Conservation (phyloP, 2,329 filamentous ascomycete species). For the Neofusicoccum sp. region DNA sequence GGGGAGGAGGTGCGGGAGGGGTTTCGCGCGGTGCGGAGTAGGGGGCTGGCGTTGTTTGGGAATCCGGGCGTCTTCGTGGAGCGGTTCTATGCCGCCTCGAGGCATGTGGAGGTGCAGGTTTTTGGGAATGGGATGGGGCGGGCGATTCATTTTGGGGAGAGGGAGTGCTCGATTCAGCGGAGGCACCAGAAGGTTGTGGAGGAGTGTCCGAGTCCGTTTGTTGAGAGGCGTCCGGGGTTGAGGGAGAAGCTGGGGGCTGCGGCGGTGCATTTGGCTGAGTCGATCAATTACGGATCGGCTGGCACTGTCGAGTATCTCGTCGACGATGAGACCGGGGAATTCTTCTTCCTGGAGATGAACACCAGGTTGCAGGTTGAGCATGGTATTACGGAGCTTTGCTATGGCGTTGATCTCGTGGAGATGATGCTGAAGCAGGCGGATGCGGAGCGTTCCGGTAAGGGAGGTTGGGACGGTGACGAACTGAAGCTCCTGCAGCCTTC, state of each 20-base stretch:
- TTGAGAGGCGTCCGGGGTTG: constrained; percentile 52
- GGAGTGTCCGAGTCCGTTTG: constrained; percentile 77
- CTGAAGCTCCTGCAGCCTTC: constrained; percentile 45
- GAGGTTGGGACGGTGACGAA: constrained; percentile 43
- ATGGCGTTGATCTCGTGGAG: constrained; percentile 54
- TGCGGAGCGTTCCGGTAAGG: constrained; percentile 45
- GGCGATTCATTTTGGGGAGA: constrained; percentile 79
- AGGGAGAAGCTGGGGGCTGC: constrained; percentile 62
- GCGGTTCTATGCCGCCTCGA: constrained; percentile 72
- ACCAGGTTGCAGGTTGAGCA: constrained; percentile 60
- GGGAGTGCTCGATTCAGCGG: constrained; percentile 84
- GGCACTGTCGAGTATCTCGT: constrained; percentile 91
- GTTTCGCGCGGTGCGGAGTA: constrained; percentile 66
- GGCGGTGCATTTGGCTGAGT: constrained; percentile 65
- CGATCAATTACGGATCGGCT: constrained; percentile 71
- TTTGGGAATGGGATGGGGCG: constrained; percentile 80
- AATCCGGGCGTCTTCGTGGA: constrained; percentile 84
- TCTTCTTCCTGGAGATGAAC: constrained; percentile 66
- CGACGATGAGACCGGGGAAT: constrained; percentile 73
- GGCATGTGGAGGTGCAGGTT: constrained; percentile 87
- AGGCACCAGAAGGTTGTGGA: constrained; percentile 90
- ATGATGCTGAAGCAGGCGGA: constrained; percentile 58
- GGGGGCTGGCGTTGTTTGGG: constrained; percentile 77
- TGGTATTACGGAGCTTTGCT: constrained; percentile 58
- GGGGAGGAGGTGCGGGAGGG: constrained; percentile 69